phyloP scores from a whole-genome alignment of 345 rosid genomes.

The Eucalyptus marginata region DNA sequence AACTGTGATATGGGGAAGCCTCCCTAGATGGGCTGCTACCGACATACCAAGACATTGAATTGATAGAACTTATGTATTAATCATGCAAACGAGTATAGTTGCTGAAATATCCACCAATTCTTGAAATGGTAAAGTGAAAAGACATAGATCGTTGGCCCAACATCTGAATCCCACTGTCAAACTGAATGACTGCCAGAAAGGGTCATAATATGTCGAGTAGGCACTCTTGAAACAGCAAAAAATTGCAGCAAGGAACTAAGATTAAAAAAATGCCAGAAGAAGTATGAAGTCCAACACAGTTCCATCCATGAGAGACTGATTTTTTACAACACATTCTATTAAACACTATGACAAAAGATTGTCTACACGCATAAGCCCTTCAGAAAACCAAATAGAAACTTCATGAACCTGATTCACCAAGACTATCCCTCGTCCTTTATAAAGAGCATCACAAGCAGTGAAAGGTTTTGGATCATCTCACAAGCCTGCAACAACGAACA shows the following conservation, averaged over 20 bases:
- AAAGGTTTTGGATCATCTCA: background rate
- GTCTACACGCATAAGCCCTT: background rate
- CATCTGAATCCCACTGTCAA: slow-evolving; percentile 20
- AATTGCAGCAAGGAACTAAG: background rate
- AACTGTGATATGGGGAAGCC: slow-evolving; percentile 11
- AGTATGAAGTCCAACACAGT: background rate
- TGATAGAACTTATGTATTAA: background rate
- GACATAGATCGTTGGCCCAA: background rate
- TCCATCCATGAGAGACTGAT: background rate
- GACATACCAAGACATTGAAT: slow-evolving; percentile 12
- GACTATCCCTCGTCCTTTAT: background rate
- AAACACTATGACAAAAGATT: slow-evolving; percentile 3
- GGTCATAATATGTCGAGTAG: background rate
- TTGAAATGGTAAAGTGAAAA: background rate
- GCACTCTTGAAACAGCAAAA: background rate
- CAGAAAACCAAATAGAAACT: background rate
- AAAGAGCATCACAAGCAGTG: background rate
- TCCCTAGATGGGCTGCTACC: slow-evolving; percentile 31
- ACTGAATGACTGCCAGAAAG: background rate
- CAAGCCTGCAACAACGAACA: background rate
- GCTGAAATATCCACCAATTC: background rate
- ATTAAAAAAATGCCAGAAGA: background rate
- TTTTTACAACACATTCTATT: background rate
- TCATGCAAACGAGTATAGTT: background rate
- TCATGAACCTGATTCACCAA: background rate